Base-by-base conservation (phyloP, 257 asterid genomes). In the Fraxinus pennsylvanica region DNA sequence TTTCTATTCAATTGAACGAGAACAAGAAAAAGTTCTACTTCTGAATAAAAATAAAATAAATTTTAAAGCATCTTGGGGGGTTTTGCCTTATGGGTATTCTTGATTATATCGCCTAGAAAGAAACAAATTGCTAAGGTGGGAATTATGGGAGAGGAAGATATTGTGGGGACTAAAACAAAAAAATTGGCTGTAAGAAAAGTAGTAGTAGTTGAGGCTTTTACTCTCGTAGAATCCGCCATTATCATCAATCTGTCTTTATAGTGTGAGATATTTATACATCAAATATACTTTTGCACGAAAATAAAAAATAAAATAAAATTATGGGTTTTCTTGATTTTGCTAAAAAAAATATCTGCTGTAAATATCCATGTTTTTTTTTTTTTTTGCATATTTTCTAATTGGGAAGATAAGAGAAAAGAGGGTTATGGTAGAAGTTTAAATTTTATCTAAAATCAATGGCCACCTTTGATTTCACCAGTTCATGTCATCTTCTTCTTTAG, bases 181-280 rank as follows among this genome's bases (percentile, higher is more conserved):
- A 68, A 76, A 67, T 73, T 74, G 74, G 82, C 70, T 76, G 78
- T 59, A 78, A 73, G 65, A 52, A 77, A 78, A 83, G 73, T 7
- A 78, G 79, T 27, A 33, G 84, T 57, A 70, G 80, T 81, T 29
- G 63, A 68, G 70, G 76, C 80, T 54, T 70, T 52, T 59, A 77
- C 85, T 87, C 86, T 85, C 81, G 93, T 72, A 81, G 50, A 68
- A 83, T 91, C 90, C 96, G 97, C 94, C 97, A 90, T 90, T 78
- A 80, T 82, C 82, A 76, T 79, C 79, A 21, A 21, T 78, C 73
- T 83, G 84, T 80, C 87, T 76, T 82, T 80, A 72, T 61, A 32
- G 74, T 12, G 80, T 65, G 82, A 27, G 30, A 77, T 74, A 61
- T 76, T 71, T 79, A 29, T 61, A 33, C 27, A 39, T 19, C 75